These are phyloP conservation scores for Eimeria acervulina DNA, from an alignment of 169 alveolate genomes.

Conservation along the genomic window DNA sequence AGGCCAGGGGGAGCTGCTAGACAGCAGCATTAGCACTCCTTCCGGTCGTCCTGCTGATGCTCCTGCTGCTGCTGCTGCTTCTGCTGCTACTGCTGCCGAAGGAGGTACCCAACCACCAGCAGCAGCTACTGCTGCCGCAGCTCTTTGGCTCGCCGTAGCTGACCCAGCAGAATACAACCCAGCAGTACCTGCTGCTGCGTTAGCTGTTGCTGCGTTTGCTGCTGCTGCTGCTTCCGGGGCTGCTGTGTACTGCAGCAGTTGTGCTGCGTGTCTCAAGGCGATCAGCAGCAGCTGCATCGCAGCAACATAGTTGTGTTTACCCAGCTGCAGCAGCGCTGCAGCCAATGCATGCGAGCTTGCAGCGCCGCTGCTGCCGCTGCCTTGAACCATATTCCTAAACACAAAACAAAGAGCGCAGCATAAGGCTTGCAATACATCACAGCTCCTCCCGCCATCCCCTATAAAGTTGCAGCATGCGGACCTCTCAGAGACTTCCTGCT, in stretches of 20 bases:
- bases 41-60: not conserved
- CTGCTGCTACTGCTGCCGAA: constrained; percentile 17
- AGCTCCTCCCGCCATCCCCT: not conserved
- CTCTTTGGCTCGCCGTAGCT: constrained; percentile 42
- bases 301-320: constrained; percentile 37
- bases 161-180: constrained; percentile 23
- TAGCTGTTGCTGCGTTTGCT: constrained; percentile 1
- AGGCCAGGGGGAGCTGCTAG: constrained; percentile 36
- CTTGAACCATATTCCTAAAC: constrained; percentile 56
- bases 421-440: not conserved
- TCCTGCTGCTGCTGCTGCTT: constrained; percentile 57
- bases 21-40: constrained; percentile 1
- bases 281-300: constrained; percentile 71
- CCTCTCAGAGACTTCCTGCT: not conserved
- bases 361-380: constrained; percentile 73
- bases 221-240: constrained; percentile 56
- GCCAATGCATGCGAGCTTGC: constrained; percentile 62
- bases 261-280: constrained; percentile 56
- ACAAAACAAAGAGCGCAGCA: not conserved
- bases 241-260: constrained; percentile 52
- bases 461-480: not conserved
- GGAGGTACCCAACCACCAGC: constrained; percentile 45
- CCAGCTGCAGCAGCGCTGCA: constrained; percentile 65
- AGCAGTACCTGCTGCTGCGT: constrained; percentile 25
- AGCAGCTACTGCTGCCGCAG: constrained; percentile 54